These are phyloP conservation scores for Colletotrichum navitas DNA, from an alignment of 2,329 filamentous ascomycete genomes.

Conservation along the genomic window DNA sequence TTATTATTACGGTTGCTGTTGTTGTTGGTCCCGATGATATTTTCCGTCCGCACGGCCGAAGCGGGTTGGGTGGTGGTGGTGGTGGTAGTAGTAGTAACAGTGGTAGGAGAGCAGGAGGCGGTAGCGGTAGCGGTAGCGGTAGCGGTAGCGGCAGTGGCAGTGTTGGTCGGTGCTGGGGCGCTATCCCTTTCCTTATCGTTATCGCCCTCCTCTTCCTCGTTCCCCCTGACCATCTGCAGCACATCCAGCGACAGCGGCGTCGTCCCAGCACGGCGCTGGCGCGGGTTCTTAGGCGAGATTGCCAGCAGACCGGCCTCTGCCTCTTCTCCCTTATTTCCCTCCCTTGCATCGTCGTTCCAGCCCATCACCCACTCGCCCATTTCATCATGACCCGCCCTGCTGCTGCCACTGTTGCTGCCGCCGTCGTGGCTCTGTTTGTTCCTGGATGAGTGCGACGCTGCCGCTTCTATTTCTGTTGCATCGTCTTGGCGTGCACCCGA, in stretches of 20 bases:
- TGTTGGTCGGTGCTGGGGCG: slow-evolving; percentile 25
- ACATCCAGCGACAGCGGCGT: slow-evolving; percentile 41
- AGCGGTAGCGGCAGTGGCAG: not conserved
- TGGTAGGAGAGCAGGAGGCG: not conserved
- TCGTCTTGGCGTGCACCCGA: slow-evolving; percentile 33
- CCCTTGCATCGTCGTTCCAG: not conserved
- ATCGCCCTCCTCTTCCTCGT: not conserved
- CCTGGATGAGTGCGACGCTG: slow-evolving; percentile 3
- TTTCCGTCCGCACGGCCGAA: slow-evolving; percentile 36
- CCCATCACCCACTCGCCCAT: not conserved
- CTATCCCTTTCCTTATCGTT: slow-evolving; percentile 22
- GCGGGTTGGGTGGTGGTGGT: slow-evolving; percentile 3
- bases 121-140: not conserved
- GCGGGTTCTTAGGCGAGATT: slow-evolving; percentile 34
- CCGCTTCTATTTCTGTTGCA: slow-evolving; percentile 2
- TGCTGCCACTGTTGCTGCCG: not conserved
- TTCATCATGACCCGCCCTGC: not conserved
- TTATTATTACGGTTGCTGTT: not conserved
- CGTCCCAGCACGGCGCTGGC: slow-evolving; percentile 40
- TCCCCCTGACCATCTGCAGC: slow-evolving; percentile 24
- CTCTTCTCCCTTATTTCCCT: not conserved
- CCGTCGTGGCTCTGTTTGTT: not conserved
- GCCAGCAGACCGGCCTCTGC: not conserved
- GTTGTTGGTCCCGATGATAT: slow-evolving; percentile 8
- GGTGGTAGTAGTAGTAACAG: no score